Conservation (phyloP, 2,329 filamentous ascomycete genomes). For the Fusarium foetens region DNA sequence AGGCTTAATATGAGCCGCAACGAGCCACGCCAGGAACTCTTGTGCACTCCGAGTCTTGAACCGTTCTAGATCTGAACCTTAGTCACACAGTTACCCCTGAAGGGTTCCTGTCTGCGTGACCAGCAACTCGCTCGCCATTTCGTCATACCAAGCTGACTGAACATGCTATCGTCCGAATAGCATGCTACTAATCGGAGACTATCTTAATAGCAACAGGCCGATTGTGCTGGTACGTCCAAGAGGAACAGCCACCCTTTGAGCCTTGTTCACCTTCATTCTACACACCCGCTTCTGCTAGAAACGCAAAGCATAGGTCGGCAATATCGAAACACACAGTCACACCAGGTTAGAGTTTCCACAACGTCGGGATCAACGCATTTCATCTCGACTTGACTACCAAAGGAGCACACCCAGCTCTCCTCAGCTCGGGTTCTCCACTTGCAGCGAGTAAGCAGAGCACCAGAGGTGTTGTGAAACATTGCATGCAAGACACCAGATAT, state of each 20-base stretch:
- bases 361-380: slow-evolving; percentile 50
- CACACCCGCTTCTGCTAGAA: slow-evolving; percentile 9
- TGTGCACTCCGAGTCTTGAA: not conserved
- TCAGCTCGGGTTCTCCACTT: slow-evolving; percentile 38
- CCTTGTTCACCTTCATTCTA: slow-evolving; percentile 27
- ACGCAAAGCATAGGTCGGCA: slow-evolving; percentile 25
- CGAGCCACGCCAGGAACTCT: not conserved
- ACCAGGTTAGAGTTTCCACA: slow-evolving; percentile 43
- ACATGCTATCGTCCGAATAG: not conserved
- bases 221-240: not conserved
- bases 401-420: slow-evolving; percentile 44
- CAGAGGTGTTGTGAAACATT: slow-evolving; percentile 27
- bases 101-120: not conserved
- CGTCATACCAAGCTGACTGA: not conserved
- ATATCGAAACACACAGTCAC: slow-evolving; percentile 44
- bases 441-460: slow-evolving; percentile 12
- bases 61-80: not conserved
- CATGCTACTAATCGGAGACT: not conserved
- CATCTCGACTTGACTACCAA: slow-evolving; percentile 54
- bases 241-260: not conserved
- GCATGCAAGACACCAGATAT: slow-evolving; percentile 42
- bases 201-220: not conserved
- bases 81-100: not conserved
- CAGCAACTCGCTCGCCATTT: not conserved
- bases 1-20: not conserved